phyloP scores from a whole-genome alignment of 1,284 basidiomycete species.

The Coniferiporia weirii region DNA sequence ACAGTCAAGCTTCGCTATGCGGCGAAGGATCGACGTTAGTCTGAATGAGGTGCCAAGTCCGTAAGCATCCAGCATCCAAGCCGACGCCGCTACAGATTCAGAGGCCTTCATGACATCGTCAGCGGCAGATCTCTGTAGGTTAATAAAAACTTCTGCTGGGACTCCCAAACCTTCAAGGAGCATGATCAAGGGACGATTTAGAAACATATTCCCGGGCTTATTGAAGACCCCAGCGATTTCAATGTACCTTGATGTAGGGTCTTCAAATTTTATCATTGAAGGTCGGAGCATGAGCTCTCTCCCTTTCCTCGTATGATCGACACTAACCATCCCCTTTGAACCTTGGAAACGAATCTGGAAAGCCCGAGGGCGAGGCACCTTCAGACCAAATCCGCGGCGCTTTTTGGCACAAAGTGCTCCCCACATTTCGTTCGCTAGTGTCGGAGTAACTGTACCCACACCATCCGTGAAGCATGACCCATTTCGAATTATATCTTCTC shows the following conservation, averaged over 20 bases:
- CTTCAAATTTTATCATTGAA: constrained; percentile 64
- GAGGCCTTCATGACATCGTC: constrained; percentile 38
- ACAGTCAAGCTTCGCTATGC: constrained; percentile 34
- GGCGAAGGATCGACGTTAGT: constrained; percentile 34
- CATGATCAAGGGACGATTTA: constrained; percentile 70
- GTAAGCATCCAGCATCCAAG: constrained; percentile 40
- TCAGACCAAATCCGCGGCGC: constrained; percentile 32
- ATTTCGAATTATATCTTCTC: constrained; percentile 40
- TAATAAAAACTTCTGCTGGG: constrained; percentile 45
- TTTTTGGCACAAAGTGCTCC: constrained; percentile 34
- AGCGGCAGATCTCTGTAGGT: constrained; percentile 51
- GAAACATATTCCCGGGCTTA: constrained; percentile 48
- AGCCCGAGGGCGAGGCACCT: constrained; percentile 37
- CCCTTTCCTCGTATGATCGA: constrained; percentile 46
- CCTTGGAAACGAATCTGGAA: constrained; percentile 59
- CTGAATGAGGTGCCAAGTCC: constrained; percentile 39
- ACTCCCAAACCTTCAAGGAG: constrained; percentile 56
- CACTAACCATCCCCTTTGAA: constrained; percentile 58
- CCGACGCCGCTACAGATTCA: constrained; percentile 39
- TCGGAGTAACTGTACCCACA: constrained; percentile 58
- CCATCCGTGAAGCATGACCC: constrained; percentile 60
- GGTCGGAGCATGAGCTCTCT: constrained; percentile 43
- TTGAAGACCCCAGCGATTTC: constrained; percentile 65
- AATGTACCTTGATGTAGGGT: constrained; percentile 40
- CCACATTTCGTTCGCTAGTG: constrained; percentile 52